phyloP scores from a whole-genome alignment of 805 yeast genomes.

The Metschnikowia bowlesiae region DNA sequence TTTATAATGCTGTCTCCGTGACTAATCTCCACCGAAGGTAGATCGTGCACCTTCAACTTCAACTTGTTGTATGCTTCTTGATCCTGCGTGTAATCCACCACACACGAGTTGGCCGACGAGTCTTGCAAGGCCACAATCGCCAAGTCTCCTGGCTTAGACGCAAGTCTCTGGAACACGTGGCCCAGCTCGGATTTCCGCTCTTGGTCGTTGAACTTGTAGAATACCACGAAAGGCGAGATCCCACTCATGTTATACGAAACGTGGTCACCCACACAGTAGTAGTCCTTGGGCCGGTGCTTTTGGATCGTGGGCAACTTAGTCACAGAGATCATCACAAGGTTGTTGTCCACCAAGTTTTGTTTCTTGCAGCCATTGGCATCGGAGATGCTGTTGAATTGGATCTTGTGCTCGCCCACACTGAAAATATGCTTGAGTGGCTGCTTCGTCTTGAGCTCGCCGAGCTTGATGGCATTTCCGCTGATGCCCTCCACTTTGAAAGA shows the following conservation, averaged over 20 bases:
- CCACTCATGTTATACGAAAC: conserved; percentile 75
- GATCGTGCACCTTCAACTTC: conserved; percentile 37
- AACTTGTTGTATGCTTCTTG: conserved; percentile 30
- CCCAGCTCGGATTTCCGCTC: conserved; percentile 53
- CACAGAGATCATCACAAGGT: conserved; percentile 52
- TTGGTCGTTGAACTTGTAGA: conserved; percentile 66
- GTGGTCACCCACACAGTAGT: conserved; percentile 91
- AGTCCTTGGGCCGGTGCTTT: conserved; percentile 21
- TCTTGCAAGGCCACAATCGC: conserved; percentile 67
- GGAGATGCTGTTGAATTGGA: conserved; percentile 51
- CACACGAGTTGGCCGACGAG: conserved; percentile 65
- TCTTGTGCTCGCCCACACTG: conserved; percentile 64
- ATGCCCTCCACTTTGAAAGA: conserved; percentile 43
- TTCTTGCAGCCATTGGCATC: conserved; percentile 71
- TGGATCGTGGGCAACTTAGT: conserved; percentile 73
- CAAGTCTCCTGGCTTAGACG: conserved; percentile 77
- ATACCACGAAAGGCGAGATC: conserved; percentile 70
- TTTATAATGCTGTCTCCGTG: conserved; percentile 73
- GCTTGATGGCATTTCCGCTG: conserved; percentile 17
- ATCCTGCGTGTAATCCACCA: conserved; percentile 49
- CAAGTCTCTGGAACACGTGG: conserved; percentile 55
- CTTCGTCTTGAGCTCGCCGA: conserved; percentile 8
- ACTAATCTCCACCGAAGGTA: conserved; percentile 75
- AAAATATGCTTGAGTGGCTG: conserved; percentile 40
- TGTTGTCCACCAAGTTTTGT: conserved; percentile 30